phyloP scores from a whole-genome alignment of 1,139 yeast genomes.

The Suhomyces taliae region DNA sequence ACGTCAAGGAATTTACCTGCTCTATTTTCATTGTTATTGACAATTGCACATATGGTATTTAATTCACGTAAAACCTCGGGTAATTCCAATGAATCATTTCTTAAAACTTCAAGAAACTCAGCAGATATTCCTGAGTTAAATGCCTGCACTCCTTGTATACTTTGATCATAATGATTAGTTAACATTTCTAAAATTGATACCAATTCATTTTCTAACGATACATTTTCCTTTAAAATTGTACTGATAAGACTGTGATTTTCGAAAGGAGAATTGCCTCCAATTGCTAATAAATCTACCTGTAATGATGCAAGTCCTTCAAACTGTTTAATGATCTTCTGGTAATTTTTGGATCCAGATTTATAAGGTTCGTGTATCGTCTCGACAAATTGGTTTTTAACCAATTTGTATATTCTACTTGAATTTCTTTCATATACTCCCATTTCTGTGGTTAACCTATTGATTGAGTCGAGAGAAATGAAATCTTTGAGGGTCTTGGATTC shows the following conservation, averaged over 20 bases:
- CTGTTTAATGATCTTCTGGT: slow-evolving; percentile 19
- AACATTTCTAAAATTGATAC: slow-evolving; percentile 69
- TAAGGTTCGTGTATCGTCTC: slow-evolving; percentile 18
- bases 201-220: slow-evolving; percentile 64
- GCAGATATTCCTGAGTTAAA: slow-evolving; percentile 11
- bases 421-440: slow-evolving; percentile 31
- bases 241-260: slow-evolving; percentile 7
- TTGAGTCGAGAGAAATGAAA: slow-evolving; percentile 40
- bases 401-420: slow-evolving; percentile 22
- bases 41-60: slow-evolving; percentile 36
- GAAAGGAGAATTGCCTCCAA: slow-evolving; percentile 3
- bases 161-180: slow-evolving; percentile 82
- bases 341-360: slow-evolving; percentile 16
- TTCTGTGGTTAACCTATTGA: slow-evolving; percentile 26
- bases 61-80: slow-evolving; percentile 22
- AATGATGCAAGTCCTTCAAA: slow-evolving; percentile 25
- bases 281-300: slow-evolving; percentile 4
- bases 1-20: slow-evolving; percentile 26
- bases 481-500: slow-evolving; percentile 21
- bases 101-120: slow-evolving; percentile 31
- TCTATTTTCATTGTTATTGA: slow-evolving; percentile 36
- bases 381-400: slow-evolving; percentile 21
- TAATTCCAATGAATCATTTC: slow-evolving; percentile 34
- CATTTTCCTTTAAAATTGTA: slow-evolving; percentile 36
- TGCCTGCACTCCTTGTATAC: slow-evolving; percentile 38